These are phyloP conservation scores for Pyracantha coccinea DNA, from an alignment of 331 rosid species.

Conservation along the genomic window DNA sequence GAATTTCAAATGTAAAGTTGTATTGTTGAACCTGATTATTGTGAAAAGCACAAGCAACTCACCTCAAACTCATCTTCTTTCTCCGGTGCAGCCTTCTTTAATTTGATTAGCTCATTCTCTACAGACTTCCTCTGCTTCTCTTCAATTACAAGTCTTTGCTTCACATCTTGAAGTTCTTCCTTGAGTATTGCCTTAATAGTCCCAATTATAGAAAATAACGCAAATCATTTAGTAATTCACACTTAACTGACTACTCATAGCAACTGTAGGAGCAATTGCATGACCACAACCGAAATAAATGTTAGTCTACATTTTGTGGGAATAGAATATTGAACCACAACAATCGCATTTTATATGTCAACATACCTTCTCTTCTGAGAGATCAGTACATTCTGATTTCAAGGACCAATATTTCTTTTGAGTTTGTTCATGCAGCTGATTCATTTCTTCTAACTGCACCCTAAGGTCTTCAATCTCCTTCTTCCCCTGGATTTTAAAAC, in stretches of 20 bases:
- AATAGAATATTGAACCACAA: not conserved
- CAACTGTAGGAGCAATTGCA: not conserved
- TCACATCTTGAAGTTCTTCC: constrained; percentile 35
- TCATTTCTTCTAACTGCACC: constrained; percentile 34
- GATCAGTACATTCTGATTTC: constrained; percentile 29
- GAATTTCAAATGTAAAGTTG: constrained; percentile 1
- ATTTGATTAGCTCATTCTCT: constrained; percentile 37
- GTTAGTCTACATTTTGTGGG: not conserved
- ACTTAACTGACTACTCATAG: not conserved
- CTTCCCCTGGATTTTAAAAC: constrained; percentile 28
- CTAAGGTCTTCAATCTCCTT: constrained; percentile 30
- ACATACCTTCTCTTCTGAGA: constrained; percentile 40
- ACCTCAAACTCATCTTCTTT: constrained; percentile 44
- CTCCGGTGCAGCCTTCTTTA: constrained; percentile 30
- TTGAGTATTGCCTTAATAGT: constrained; percentile 28
- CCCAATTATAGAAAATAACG: not conserved
- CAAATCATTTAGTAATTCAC: not conserved
- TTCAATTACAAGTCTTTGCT: constrained; percentile 35
- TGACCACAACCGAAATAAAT: not conserved
- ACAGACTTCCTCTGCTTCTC: constrained; percentile 44
- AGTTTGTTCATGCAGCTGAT: constrained; percentile 30
- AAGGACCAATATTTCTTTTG: constrained; percentile 35
- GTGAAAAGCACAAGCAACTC: constrained; percentile 5
- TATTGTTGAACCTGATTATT: not conserved
- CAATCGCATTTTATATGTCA: not conserved